A percentile compares a stretch with the other conserved stretches of the same genome.
These are phyloP conservation scores for Quercus mongolica DNA, from an alignment of 306 rosid genomes.

Conservation along the genomic window DNA sequence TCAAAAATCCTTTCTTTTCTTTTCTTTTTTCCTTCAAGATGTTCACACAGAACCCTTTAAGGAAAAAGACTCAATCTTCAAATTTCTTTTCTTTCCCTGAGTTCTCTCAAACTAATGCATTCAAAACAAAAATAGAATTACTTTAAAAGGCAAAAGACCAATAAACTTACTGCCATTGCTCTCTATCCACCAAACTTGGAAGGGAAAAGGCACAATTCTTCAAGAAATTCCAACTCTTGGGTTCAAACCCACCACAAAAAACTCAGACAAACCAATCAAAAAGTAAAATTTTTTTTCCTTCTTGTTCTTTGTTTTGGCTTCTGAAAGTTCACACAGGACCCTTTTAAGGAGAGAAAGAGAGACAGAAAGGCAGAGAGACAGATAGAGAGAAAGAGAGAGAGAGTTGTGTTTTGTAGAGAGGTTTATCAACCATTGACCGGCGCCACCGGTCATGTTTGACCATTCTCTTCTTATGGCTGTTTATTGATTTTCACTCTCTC, in stretches of 20 bases:
- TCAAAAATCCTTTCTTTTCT: no score
- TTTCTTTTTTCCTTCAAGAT: no score
- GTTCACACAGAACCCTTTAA: no score
- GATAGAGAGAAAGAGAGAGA: not conserved
- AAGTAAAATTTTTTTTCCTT: no score
- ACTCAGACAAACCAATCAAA: slow-evolving; percentile 8
- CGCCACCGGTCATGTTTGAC: slow-evolving; percentile 80
- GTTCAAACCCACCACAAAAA: slow-evolving; percentile 25
- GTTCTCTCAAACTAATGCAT: slow-evolving; percentile 16
- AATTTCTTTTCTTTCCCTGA: not conserved
- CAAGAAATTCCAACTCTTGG: slow-evolving; percentile 14
- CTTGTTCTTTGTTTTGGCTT: no score
- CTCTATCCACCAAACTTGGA: slow-evolving; percentile 35
- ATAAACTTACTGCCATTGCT: slow-evolving; percentile 72
- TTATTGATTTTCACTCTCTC: not conserved
- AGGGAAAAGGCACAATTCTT: slow-evolving; percentile 14
- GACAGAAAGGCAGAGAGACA: slow-evolving; percentile 30
- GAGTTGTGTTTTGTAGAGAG: slow-evolving; percentile 25
- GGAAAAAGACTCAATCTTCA: slow-evolving; percentile 6
- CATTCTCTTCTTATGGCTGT: slow-evolving; percentile 22
- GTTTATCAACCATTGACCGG: slow-evolving; percentile 77
- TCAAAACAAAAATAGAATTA: not conserved
- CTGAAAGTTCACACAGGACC: no score
- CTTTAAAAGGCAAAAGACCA: not conserved
- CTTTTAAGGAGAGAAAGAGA: slow-evolving; percentile 9